Percentiles rank a stretch among this genome's conserved stretches.
Conservation (phyloP, 106 monocot genomes). For the Allium fistulosum region DNA sequence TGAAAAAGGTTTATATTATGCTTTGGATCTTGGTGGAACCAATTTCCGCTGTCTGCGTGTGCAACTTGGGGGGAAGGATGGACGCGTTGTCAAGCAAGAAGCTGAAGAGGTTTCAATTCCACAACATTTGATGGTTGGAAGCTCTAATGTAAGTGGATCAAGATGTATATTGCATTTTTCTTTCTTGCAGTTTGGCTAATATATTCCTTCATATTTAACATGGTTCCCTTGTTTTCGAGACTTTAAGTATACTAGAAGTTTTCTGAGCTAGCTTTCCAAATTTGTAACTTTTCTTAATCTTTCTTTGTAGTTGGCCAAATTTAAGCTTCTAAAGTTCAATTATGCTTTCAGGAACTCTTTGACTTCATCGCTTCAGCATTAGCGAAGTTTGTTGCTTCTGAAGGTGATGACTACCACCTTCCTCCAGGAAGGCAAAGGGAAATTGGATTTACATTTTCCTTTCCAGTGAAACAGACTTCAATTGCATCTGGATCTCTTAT, state of each 20-base stretch:
- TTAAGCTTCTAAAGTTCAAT: neutral
- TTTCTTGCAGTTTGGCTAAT: neutral
- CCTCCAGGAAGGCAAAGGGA: conserved; percentile 44
- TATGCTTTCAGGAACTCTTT: conserved; percentile 50
- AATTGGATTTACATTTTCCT: conserved; percentile 75
- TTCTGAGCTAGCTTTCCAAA: too few relatives aligned
- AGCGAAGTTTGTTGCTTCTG: conserved; percentile 54
- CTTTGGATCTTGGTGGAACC: conserved; percentile 28
- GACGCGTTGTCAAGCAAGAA: conserved; percentile 18
- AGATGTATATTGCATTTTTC: neutral
- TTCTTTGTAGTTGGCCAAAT: too few relatives aligned
- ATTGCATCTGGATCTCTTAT: conserved; percentile 56
- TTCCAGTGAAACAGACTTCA: conserved; percentile 61
- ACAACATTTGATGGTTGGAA: conserved; percentile 17
- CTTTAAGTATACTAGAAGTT: neutral
- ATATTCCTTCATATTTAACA: neutral
- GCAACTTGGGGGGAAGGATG: conserved; percentile 23
- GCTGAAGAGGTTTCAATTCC: conserved; percentile 26
- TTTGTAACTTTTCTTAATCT: too few relatives aligned
- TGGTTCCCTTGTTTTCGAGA: neutral
- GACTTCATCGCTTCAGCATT: conserved; percentile 52
- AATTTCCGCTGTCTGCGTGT: conserved; percentile 24
- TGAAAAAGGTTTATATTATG: conserved; percentile 34
- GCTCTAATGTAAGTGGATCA: conserved; percentile 15
- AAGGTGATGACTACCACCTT: conserved; percentile 46